phyloP scores from a whole-genome alignment of 106 monocot species.

The Triglochin maritima region DNA sequence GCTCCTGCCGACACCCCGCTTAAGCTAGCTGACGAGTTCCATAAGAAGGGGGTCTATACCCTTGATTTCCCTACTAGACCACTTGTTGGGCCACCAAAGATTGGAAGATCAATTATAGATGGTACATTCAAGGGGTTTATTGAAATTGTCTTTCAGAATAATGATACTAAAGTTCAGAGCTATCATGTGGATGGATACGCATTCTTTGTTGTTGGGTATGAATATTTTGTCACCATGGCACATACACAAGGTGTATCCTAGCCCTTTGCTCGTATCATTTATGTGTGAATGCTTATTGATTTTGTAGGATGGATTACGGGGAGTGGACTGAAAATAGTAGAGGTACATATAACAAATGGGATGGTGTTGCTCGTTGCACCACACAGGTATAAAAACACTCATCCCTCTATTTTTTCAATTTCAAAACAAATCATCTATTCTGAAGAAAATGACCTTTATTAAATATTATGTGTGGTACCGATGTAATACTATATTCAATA shows the following conservation, averaged over 20 bases:
- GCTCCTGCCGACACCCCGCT: constrained; percentile 41
- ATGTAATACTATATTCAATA: too few relatives aligned
- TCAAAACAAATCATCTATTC: background rate
- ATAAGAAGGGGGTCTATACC: constrained; percentile 44
- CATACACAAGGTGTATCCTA: background rate
- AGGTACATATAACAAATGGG: constrained; percentile 71
- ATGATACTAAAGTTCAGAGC: constrained; percentile 54
- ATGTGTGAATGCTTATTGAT: background rate
- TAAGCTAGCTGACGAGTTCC: constrained; percentile 51
- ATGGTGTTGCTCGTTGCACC: constrained; percentile 58
- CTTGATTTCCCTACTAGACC: constrained; percentile 62
- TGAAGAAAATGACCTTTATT: background rate
- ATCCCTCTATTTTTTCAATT: background rate
- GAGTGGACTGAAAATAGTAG: constrained; percentile 62
- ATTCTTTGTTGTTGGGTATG: constrained; percentile 82
- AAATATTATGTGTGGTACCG: too few relatives aligned
- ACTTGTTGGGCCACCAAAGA: constrained; percentile 23
- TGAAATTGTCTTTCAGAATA: constrained; percentile 81
- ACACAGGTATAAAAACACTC: constrained; percentile 34
- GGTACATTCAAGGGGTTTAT: constrained; percentile 66
- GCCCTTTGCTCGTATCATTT: background rate
- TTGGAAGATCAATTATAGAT: constrained; percentile 44
- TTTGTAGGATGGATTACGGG: constrained; percentile 62
- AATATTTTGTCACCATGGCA: background rate
- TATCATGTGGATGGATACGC: constrained; percentile 85